Base-by-base conservation (phyloP, 306 rosid species). In the Cucurbita pepo region DNA sequence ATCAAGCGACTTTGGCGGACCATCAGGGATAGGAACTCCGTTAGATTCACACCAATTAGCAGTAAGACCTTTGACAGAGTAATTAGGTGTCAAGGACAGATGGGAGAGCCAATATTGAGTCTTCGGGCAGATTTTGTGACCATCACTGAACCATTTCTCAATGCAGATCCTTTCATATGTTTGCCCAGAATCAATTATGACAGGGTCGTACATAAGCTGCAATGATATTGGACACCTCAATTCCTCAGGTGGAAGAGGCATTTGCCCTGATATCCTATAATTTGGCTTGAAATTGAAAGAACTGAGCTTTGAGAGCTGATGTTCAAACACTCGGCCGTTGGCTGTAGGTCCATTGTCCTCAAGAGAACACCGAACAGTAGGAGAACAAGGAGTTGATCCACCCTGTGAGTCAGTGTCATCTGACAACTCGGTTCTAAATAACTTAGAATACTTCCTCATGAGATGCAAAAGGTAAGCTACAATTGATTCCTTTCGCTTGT, bases 191-290 rank as follows among this genome's bases (percentile, higher is more conserved):
- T 91, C 90, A 78, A 95, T 89, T 77, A 95, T 89, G 40, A 95
- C 96, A 11, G 99, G 99, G 65, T 95, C 99, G 48, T 83, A 83
- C 96, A 95, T 91, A 56, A 95, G 96, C 84, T 91, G 97, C 78
- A 95, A 82, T 12, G 97, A 95, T 80, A 95, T 88, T 55, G 99
- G 99, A 77, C 99, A 95, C 87, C 97, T 91, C 76, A 95, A 82
- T 74, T 95, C 99, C 79, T 95, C 99, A 25, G 99, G 99, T 48
- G 97, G 92, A 59, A 82, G 79, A 64, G 85, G 81, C 82, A 95
- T 81, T 79, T 86, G 92, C 72, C 86, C 86, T 44, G 86, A 88
- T 81, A 71, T 85, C 75, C 81, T 76, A 79, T 69, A 79, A 78
- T 72, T 80, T 74, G 88, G 69, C 81, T 86, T 91, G 81, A 86